phyloP scores from a whole-genome alignment of 129 eudicot species.

The Deinandra increscens region DNA sequence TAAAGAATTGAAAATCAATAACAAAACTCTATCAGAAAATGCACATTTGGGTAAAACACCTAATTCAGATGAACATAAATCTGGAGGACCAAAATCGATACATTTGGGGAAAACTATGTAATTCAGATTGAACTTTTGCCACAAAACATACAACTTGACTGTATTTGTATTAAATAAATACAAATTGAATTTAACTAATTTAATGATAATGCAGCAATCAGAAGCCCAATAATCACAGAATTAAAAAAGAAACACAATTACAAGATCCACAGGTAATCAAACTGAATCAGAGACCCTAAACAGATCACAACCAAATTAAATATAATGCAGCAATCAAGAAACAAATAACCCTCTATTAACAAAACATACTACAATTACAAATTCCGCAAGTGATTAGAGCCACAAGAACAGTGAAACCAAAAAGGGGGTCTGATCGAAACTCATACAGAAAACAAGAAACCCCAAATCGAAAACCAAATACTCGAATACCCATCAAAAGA shows the following conservation, averaged over 20 bases:
- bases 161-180: background rate
- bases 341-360: background rate
- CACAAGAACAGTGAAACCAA: background rate
- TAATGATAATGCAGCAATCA: constrained; percentile 30
- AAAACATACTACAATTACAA: background rate
- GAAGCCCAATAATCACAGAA: constrained; percentile 18
- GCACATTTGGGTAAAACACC: background rate
- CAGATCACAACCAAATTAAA: background rate
- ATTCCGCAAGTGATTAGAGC: background rate
- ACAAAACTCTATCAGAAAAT: constrained; percentile 16
- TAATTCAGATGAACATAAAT: background rate
- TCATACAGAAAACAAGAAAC: constrained; percentile 5
- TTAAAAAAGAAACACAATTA: background rate
- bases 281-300: constrained; percentile 6
- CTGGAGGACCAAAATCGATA: constrained; percentile 17
- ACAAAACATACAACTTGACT: constrained; percentile 2
- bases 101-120: background rate
- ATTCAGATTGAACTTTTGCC: background rate
- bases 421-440: constrained; percentile 6
- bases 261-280: constrained; percentile 3
- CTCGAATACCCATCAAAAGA: constrained; percentile 11
- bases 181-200: constrained; percentile 13
- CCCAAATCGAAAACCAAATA: constrained; percentile 3
- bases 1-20: background rate
- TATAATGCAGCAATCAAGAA: background rate